phyloP scores from a whole-genome alignment of 305 asterid genomes.

The Euphrasia arctica region DNA sequence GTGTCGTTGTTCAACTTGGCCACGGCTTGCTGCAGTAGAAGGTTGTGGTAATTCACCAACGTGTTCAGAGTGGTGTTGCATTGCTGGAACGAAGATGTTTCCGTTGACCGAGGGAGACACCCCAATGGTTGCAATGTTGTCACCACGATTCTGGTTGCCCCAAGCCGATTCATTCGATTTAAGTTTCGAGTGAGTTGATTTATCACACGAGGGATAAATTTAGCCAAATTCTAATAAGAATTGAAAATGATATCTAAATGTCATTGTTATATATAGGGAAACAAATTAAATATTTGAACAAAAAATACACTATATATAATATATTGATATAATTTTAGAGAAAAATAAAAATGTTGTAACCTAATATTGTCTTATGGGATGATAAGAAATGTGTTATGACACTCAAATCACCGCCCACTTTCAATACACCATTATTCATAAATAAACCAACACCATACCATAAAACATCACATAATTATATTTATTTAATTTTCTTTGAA shows the following conservation, averaged over 20 bases:
- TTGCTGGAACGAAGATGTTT: constrained; percentile 28
- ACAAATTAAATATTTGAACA: no score
- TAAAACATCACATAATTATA: background rate
- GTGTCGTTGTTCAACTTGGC: constrained; percentile 40
- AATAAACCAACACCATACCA: background rate
- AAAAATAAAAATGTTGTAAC: no score
- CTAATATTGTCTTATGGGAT: no score
- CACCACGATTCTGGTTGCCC: constrained; percentile 46
- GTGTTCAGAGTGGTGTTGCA: constrained; percentile 45
- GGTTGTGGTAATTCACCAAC: constrained; percentile 42
- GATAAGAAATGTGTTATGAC: background rate
- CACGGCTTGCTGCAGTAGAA: constrained; percentile 39
- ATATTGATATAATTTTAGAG: no score
- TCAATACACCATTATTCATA: background rate
- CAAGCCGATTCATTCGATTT: constrained; percentile 29
- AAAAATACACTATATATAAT: no score
- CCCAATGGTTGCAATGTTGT: constrained; percentile 50
- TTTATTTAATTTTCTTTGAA: constrained; percentile 8
- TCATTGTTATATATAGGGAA: no score
- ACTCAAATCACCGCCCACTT: background rate
- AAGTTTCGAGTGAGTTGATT: constrained; percentile 38
- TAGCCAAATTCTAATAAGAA: constrained; percentile 34
- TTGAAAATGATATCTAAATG: background rate
- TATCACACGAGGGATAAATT: constrained; percentile 43
- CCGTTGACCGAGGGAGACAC: constrained; percentile 47